Evolutionary conservation across 1,284 basidiomycete species (phyloP).

Genomic region (Ustilago esculenta): DNA sequence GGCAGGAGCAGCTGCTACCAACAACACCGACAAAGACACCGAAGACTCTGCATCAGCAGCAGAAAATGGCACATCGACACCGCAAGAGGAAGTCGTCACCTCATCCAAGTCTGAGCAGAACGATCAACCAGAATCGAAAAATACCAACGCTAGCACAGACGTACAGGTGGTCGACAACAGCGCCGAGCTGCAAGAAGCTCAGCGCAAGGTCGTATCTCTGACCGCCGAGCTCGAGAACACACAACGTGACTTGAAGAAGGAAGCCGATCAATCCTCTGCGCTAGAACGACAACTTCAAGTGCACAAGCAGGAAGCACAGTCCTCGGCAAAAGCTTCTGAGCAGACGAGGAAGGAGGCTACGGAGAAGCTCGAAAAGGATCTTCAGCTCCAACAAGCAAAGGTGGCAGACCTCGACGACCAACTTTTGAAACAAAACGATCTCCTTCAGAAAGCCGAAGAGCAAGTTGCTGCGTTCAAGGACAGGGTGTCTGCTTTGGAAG

Average conservation of each 20-base stretch:
- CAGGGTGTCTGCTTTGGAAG: conserved; percentile 4
- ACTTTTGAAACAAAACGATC: conserved; percentile 21
- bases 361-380: conserved; percentile 24
- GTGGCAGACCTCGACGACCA: conserved; percentile 20
- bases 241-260: conserved; percentile 15
- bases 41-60: conserved; percentile 6
- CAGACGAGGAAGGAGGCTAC: conserved; percentile 7
- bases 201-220: conserved; percentile 11
- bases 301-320: conserved; percentile 9
- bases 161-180: background rate
- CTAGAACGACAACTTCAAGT: conserved; percentile 21
- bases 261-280: conserved; percentile 7
- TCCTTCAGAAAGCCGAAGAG: conserved; percentile 16
- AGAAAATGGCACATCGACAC: conserved; percentile 19
- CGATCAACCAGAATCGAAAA: background rate
- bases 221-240: conserved; percentile 24
- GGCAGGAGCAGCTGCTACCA: conserved; percentile 9
- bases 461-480: conserved; percentile 10
- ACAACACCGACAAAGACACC: conserved; percentile 14
- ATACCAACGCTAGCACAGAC: background rate
- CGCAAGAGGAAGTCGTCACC: conserved; percentile 5
- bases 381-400: conserved; percentile 13
- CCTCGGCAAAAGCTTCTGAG: conserved; percentile 8
- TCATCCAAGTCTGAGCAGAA: background rate
- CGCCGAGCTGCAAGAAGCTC: conserved; percentile 19